Evolutionary conservation across 2,329 filamentous ascomycete species (phyloP).

Genomic region (Sclerotinia borealis): DNA sequence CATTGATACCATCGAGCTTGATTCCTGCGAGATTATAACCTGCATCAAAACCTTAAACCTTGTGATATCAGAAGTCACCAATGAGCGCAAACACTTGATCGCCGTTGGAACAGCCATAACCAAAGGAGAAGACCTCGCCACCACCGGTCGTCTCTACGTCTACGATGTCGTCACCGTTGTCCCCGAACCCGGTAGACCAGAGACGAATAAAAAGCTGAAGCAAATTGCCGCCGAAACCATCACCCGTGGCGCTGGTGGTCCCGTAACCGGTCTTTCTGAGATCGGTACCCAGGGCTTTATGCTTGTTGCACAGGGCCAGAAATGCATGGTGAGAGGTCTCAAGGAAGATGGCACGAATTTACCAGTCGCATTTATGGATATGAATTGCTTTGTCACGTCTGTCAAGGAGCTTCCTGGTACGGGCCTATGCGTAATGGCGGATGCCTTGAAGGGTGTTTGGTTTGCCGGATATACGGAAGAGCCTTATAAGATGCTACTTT

Average conservation of each 20-base stretch:
- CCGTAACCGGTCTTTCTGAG: constrained; percentile 78
- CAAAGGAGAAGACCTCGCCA: constrained; percentile 86
- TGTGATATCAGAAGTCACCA: constrained; percentile 85
- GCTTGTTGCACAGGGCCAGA: constrained; percentile 88
- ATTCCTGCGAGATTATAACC: constrained; percentile 69
- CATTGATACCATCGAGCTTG: constrained; percentile 70
- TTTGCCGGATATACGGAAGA: constrained; percentile 96
- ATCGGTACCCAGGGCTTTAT: constrained; percentile 84
- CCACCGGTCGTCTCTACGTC: constrained; percentile 79
- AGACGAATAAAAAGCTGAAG: constrained; percentile 81
- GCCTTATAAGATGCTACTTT: constrained; percentile 89
- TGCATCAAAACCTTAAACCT: constrained; percentile 78
- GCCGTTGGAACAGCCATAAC: constrained; percentile 78
- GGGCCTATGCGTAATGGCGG: constrained; percentile 79
- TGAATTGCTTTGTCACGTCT: constrained; percentile 88
- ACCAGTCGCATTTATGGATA: constrained; percentile 95
- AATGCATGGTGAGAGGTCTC: constrained; percentile 91
- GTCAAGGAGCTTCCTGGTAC: constrained; percentile 77
- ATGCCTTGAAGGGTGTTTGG: constrained; percentile 91
- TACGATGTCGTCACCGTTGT: constrained; percentile 91
- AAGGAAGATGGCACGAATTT: constrained; percentile 92
- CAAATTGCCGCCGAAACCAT: constrained; percentile 86
- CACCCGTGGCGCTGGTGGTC: constrained; percentile 82
- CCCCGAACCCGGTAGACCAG: constrained; percentile 76
- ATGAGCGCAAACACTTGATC: constrained; percentile 76